phyloP scores from a whole-genome alignment of 345 rosid species.

The Excoecaria agallocha region DNA sequence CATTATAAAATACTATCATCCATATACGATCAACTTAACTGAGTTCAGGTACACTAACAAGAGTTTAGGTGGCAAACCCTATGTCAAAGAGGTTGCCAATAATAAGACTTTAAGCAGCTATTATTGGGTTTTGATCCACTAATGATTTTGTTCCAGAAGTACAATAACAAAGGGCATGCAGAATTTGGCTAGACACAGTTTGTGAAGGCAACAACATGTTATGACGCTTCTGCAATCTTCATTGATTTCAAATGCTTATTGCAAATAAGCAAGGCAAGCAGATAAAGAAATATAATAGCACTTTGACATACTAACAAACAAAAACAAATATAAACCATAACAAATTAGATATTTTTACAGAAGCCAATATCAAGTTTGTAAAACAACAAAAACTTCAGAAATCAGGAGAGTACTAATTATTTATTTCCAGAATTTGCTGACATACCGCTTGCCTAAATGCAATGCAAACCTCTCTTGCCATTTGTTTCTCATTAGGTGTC shows the following conservation, averaged over 20 bases:
- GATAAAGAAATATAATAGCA: neutral
- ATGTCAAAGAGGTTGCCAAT: neutral
- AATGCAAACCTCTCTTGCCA: slow-evolving; percentile 95
- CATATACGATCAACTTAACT: neutral
- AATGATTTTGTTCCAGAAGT: neutral
- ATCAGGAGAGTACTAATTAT: neutral
- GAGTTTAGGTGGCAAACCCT: slow-evolving; percentile 2
- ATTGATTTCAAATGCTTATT: neutral
- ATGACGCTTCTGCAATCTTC: neutral
- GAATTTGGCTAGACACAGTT: no score
- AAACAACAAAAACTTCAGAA: neutral
- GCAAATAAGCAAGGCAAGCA: neutral
- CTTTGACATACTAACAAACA: neutral
- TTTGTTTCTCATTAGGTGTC: slow-evolving; percentile 96
- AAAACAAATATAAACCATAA: slow-evolving; percentile 4
- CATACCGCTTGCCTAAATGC: slow-evolving; percentile 98
- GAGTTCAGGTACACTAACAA: neutral
- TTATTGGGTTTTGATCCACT: neutral
- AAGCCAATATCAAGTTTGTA: neutral
- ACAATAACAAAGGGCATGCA: neutral
- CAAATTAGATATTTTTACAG: neutral
- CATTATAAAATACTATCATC: neutral
- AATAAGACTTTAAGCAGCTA: slow-evolving; percentile 8
- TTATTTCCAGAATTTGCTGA: slow-evolving; percentile 9
- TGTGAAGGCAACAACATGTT: neutral